Percentiles rank a stretch among this genome's conserved stretches.
These are phyloP conservation scores for Phaeosphaeria sp. DNA, from an alignment of 2,329 filamentous ascomycete genomes.

Conservation along the genomic window DNA sequence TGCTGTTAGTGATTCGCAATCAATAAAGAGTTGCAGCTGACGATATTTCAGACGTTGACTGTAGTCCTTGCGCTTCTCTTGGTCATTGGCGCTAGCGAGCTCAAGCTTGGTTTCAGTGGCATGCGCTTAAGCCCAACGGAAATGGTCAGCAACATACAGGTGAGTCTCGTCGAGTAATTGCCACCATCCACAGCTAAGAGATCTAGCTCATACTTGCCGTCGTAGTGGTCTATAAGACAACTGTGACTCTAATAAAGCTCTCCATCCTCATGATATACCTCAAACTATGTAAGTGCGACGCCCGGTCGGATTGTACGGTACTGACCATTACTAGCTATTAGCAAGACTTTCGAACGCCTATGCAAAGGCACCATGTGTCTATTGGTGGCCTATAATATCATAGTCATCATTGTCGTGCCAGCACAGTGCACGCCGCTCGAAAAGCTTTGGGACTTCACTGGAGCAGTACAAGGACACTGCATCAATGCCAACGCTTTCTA, in stretches of 20 bases:
- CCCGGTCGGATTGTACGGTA: not conserved
- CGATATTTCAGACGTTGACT: slow-evolving; percentile 15
- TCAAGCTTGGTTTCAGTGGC: slow-evolving; percentile 26
- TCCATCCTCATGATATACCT: slow-evolving; percentile 45
- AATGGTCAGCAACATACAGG: slow-evolving; percentile 23
- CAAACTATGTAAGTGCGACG: slow-evolving; percentile 30
- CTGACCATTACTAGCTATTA: slow-evolving; percentile 23
- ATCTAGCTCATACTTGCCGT: slow-evolving; percentile 24
- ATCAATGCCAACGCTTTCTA: slow-evolving; percentile 39
- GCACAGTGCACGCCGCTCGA: slow-evolving; percentile 38
- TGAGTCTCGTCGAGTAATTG: slow-evolving; percentile 3
- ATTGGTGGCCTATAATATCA: slow-evolving; percentile 20
- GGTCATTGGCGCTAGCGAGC: slow-evolving; percentile 16
- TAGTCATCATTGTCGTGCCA: slow-evolving; percentile 30
- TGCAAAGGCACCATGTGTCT: slow-evolving; percentile 34
- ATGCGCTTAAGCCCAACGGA: slow-evolving; percentile 15
- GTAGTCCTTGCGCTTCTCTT: slow-evolving; percentile 19
- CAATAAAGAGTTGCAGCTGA: not conserved
- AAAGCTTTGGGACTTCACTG: slow-evolving; percentile 39
- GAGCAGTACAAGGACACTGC: slow-evolving; percentile 32
- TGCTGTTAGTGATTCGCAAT: slow-evolving; percentile 17
- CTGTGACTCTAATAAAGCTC: slow-evolving; percentile 35
- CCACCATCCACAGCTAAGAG: not conserved
- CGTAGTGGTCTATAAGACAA: slow-evolving; percentile 30
- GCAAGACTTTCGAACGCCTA: slow-evolving; percentile 25